Conservation (phyloP, 2,329 filamentous ascomycete species). For the Colletotrichum cuscutae region DNA sequence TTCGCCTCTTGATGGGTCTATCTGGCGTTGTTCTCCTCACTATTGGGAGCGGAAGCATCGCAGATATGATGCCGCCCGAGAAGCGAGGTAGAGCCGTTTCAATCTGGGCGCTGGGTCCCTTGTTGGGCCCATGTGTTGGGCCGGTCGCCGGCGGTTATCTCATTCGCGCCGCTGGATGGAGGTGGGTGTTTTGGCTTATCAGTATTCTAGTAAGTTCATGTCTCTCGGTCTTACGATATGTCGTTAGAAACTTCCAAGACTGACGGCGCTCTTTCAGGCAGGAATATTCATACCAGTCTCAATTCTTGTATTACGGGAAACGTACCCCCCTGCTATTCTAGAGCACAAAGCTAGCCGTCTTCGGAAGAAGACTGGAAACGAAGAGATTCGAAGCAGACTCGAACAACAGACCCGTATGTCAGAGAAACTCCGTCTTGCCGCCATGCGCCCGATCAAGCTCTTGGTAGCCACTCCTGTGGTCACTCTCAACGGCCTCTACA, state of each 20-base stretch:
- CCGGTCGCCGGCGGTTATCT: conserved; percentile 54
- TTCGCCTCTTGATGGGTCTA: too few species aligned
- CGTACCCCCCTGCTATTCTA: conserved; percentile 59
- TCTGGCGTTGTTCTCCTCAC: conserved; percentile 48
- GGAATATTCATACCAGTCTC: conserved; percentile 38
- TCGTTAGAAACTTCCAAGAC: too few species aligned
- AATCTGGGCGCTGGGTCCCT: conserved; percentile 57
- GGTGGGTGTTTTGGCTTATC: conserved; percentile 60
- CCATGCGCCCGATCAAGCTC: conserved; percentile 60
- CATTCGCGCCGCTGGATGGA: conserved; percentile 51
- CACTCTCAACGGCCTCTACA: conserved; percentile 54
- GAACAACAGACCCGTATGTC: conserved; percentile 41
- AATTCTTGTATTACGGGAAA: conserved; percentile 56
- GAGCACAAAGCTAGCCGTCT: conserved; percentile 53
- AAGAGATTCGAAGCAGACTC: conserved; percentile 64
- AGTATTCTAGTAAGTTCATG: too few species aligned
- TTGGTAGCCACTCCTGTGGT: conserved; percentile 56
- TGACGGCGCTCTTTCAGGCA: too few species aligned
- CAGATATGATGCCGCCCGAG: conserved; percentile 57
- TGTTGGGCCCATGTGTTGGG: conserved; percentile 59
- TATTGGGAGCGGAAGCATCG: conserved; percentile 60
- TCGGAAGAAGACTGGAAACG: conserved; percentile 63
- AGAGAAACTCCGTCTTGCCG: too few species aligned
- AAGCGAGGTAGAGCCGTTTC: conserved; percentile 59
- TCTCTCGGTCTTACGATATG: too few species aligned